Conservation (phyloP, 352 stramenopile species). For the Peronospora tabacina region DNA sequence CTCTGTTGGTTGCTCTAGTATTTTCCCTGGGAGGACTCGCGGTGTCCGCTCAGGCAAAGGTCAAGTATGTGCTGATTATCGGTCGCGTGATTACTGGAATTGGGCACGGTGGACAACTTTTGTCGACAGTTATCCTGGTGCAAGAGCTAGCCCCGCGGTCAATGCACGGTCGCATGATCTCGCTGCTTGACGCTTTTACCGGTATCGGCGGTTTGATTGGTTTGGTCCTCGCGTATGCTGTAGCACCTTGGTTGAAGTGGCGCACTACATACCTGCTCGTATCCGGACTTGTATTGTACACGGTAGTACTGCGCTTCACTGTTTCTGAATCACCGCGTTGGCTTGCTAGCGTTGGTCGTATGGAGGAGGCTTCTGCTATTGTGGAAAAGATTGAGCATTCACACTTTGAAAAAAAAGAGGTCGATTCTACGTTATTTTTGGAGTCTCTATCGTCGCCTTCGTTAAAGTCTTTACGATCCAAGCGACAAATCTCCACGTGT, state of each 20-base stretch:
- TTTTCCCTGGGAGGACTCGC: slow-evolving; percentile 28
- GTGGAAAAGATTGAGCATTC: slow-evolving; percentile 17
- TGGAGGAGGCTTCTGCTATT: slow-evolving; percentile 20
- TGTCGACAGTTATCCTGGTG: slow-evolving; percentile 27
- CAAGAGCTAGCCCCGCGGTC: slow-evolving; percentile 30
- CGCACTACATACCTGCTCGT: slow-evolving; percentile 25
- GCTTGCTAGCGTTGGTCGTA: slow-evolving; percentile 27
- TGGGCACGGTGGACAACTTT: slow-evolving; percentile 32
- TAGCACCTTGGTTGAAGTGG: slow-evolving; percentile 29
- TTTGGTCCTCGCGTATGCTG: slow-evolving; percentile 23
- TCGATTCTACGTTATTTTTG: slow-evolving; percentile 5
- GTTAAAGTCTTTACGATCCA: slow-evolving; percentile 1
- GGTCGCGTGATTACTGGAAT: slow-evolving; percentile 29
- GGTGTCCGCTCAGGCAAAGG: slow-evolving; percentile 19
- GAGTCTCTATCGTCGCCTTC: slow-evolving; percentile 2
- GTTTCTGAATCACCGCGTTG: slow-evolving; percentile 43
- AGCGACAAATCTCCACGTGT: slow-evolving; percentile 1
- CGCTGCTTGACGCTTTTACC: slow-evolving; percentile 36
- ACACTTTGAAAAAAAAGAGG: slow-evolving; percentile 5
- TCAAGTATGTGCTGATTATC: slow-evolving; percentile 21
- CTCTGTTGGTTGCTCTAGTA: slow-evolving; percentile 26
- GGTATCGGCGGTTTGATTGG: slow-evolving; percentile 31
- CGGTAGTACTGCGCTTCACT: slow-evolving; percentile 15
- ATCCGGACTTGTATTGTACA: slow-evolving; percentile 23
- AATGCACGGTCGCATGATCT: slow-evolving; percentile 25